Base-by-base conservation (phyloP, 177 flowering plant species). In the Vitis hybrid region DNA sequence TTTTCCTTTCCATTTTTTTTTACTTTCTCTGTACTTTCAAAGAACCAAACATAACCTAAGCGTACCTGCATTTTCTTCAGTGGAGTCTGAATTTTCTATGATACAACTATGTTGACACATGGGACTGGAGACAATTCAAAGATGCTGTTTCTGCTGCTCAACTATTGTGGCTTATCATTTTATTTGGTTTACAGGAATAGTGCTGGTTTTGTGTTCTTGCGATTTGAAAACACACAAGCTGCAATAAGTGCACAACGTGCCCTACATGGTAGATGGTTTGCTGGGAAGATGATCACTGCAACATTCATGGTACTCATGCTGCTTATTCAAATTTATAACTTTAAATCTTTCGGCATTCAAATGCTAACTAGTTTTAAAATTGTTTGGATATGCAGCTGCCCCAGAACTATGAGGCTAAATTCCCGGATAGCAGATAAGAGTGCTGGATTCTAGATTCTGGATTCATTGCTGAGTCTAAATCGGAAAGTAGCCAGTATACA, bases 261-360 rank as follows among this genome's bases (percentile, higher is more conserved):
- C 18, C 90, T 95, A 7, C 94, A 93, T 74, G 97, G 97, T 52
- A 85, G 97, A 78, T 95, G 97, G 97, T 95, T 95, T 88, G 97
- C 97, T 55, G 97, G 95, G 66, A 95, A 91, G 82, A 90, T 92
- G 97, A 95, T 95, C 63, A 88, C 95, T n/a, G 98, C 98, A 57
- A 83, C 93, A 11, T 95, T 74, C 76, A 88, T 95, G 95, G 98
- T 93, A 67, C 60, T 10, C 38, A 10, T 2, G 18, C 8, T 20
- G 28, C 9, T 13, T 22, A 38, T 24, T 24, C n/a, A 56, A 62
- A 15, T 52, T 63, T 19, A 0, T 54, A 22, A 24, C 3, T 51
- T 3, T 4, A n/a, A 24, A 38, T 38, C 9, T 38, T 8, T 38
- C 47, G 0, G 9, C 47, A 38, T 38, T 38, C 47, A 38, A 28